A percentile compares a stretch with the other conserved stretches of the same genome.
Conservation (phyloP, 106 monocot species). For the Vanilla planifolia region DNA sequence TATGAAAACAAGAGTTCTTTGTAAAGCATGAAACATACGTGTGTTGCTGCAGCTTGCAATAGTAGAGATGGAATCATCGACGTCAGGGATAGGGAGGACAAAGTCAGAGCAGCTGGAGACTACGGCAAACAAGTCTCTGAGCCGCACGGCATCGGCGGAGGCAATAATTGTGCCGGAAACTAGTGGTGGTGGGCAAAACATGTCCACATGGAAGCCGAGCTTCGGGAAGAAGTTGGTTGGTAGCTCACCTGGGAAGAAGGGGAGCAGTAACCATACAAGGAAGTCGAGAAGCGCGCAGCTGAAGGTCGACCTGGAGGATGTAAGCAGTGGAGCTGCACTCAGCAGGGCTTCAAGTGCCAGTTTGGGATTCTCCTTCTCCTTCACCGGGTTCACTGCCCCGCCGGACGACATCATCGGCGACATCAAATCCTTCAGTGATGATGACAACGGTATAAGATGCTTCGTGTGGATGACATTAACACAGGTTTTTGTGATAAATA, state of each 20-base stretch:
- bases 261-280: constrained; percentile 27
- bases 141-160: constrained; percentile 50
- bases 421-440: constrained; percentile 33
- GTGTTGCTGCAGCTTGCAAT: background rate
- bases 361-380: constrained; percentile 73
- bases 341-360: constrained; percentile 76
- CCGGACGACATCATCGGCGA: constrained; percentile 43
- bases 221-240: constrained; percentile 34
- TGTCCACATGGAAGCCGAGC: constrained; percentile 39
- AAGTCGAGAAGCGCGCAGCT: constrained; percentile 63
- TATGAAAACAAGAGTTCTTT: background rate
- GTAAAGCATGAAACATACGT: background rate
- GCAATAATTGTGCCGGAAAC: constrained; percentile 11
- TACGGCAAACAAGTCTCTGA: constrained; percentile 21
- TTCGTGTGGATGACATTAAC: too few relatives aligned
- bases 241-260: constrained; percentile 29
- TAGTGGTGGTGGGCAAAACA: background rate
- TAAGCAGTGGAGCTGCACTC: constrained; percentile 44
- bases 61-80: constrained; percentile 25
- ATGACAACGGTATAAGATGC: constrained; percentile 22
- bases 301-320: constrained; percentile 64
- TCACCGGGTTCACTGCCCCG: constrained; percentile 66
- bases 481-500: too few relatives aligned
- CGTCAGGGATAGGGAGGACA: constrained; percentile 26
- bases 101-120: constrained; percentile 56